Base-by-base conservation (phyloP, 1,284 basidiomycete genomes). In the Ustilago loliicola region DNA sequence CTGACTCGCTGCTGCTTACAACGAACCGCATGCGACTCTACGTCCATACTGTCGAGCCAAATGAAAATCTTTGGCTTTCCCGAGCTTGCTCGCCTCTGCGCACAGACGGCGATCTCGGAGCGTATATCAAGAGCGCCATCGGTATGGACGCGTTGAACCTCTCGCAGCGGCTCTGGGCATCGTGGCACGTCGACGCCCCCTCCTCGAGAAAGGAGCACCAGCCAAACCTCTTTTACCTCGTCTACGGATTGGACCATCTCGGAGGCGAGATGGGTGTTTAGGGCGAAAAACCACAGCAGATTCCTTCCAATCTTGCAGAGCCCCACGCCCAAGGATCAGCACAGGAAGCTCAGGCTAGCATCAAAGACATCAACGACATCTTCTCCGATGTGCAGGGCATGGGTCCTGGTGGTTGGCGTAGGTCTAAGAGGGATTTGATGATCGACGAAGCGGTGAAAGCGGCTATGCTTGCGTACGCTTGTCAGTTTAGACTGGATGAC, bases 391-490 rank as follows among this genome's bases (percentile, higher is more conserved):
- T 78, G 2, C 32, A 66, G n/a, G 76, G 76, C 17, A 71, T 71
- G 65, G 67, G 61, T 17, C 68, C 72, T 1, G 76, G 71, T 30
- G 76, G 76, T 30, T 78, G 76, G 76, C 58, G 65, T 10, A 51
- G 68, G 34, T 78, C 76, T 5, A 69, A 74, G 52, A 52, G 76
- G 13, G 77, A 79, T 32, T 47, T 72, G 15, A 70, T 72, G 68
- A 72, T 79, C 25, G 77, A 79, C 51, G 77, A 79, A 47, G 77
- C 77, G 13, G 77, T 79, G 52, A 79, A 79, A 40, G 77, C 77
- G 1, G 69, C 69, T 11, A 79, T 79, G 77, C 59, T 79, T 17
- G 77, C 77, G 4, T 79, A 79, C n/a, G 77, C 77, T 1, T 79
- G 77, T 38, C 77, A 79, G 32, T 79, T 74, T 57, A 55, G 77